A percentile compares a stretch with the other conserved stretches of the same genome.
phyloP scores from a whole-genome alignment of 129 eudicot genomes.

The Helichrysum umbraculigerum region DNA sequence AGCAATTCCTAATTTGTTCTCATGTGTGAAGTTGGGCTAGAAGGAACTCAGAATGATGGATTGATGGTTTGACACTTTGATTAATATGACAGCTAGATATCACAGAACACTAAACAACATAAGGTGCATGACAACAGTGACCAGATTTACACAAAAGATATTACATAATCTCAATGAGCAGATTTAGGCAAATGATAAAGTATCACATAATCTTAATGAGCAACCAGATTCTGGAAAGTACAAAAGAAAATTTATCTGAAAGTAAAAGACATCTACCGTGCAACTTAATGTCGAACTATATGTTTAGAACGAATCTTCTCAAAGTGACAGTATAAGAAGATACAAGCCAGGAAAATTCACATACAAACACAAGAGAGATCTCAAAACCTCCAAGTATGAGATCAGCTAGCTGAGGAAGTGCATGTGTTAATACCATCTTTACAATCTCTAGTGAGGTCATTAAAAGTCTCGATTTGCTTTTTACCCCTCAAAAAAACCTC shows the following conservation, averaged over 20 bases:
- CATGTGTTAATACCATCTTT: conserved; percentile 92
- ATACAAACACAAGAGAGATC: conserved; percentile 25
- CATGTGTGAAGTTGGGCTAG: neutral
- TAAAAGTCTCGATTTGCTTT: conserved; percentile 88
- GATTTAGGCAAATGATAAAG: neutral
- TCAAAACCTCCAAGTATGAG: conserved; percentile 5
- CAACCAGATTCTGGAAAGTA: conserved; percentile 21
- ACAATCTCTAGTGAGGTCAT: conserved; percentile 84
- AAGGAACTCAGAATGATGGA: neutral
- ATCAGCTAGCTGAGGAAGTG: conserved; percentile 51
- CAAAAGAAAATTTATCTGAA: conserved; percentile 18
- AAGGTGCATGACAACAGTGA: conserved; percentile 7
- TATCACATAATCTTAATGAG: conserved; percentile 26
- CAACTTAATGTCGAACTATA: conserved; percentile 25
- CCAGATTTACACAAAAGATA: neutral
- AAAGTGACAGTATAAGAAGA: conserved; percentile 24
- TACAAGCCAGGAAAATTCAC: conserved; percentile 21
- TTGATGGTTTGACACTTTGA: neutral
- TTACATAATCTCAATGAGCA: neutral
- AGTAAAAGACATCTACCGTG: conserved; percentile 20
- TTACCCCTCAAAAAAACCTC: conserved; percentile 97
- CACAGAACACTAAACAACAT: neutral
- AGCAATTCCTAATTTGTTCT: neutral
- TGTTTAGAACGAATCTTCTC: conserved; percentile 28
- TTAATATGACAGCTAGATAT: neutral